Conservation (phyloP, 352 stramenopile genomes). For the Globisporangium mamillatum region DNA sequence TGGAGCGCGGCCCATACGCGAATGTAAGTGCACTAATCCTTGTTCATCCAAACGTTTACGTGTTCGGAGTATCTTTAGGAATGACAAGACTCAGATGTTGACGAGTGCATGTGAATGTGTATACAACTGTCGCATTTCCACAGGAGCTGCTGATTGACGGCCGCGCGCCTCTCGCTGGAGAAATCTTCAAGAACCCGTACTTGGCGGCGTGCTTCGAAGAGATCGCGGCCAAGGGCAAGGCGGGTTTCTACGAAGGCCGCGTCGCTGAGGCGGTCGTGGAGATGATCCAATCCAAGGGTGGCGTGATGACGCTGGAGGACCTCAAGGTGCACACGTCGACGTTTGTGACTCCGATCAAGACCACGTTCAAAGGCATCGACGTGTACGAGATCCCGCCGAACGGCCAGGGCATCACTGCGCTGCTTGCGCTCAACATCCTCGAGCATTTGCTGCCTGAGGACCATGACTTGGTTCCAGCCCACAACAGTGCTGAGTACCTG, state of each 20-base stretch:
- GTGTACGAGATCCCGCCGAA: constrained; percentile 96
- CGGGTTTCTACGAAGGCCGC: constrained; percentile 81
- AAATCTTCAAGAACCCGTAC: constrained; percentile 88
- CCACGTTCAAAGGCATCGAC: constrained; percentile 78
- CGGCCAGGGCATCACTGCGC: constrained; percentile 94
- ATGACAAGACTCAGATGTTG: neutral
- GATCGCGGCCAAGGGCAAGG: constrained; percentile 84
- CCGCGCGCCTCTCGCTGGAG: constrained; percentile 48
- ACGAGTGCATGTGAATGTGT: neutral
- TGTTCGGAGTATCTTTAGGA: neutral
- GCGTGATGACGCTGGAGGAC: constrained; percentile 84
- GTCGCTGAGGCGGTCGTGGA: constrained; percentile 89
- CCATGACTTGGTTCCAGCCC: constrained; percentile 20
- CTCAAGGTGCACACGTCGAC: constrained; percentile 80
- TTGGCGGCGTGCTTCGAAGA: constrained; percentile 83
- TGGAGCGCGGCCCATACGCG: constrained; percentile 56
- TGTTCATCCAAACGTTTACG: neutral
- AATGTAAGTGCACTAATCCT: constrained; percentile 13
- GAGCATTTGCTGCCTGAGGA: constrained; percentile 48
- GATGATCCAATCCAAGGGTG: constrained; percentile 56
- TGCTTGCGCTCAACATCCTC: constrained; percentile 94
- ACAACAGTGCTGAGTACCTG: constrained; percentile 73
- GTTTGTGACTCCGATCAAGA: constrained; percentile 91
- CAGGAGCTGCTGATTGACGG: constrained; percentile 57
- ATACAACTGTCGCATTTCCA: neutral